Evolutionary conservation across 139 green algal species (phyloP).

Genomic region (Zygnema circumcarinatum): DNA sequence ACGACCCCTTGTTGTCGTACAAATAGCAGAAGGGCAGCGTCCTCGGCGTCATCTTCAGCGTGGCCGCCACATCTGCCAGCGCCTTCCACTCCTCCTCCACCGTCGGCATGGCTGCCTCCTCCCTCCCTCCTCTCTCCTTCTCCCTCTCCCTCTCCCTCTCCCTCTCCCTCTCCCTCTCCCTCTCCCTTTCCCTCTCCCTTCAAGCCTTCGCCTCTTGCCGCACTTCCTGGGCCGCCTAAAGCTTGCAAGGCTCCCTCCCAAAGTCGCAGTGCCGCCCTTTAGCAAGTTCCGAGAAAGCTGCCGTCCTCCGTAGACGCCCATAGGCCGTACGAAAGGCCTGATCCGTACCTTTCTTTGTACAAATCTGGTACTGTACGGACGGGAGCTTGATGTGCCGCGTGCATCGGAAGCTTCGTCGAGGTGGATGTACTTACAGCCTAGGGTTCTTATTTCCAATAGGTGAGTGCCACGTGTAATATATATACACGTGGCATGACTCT

Average conservation of each 20-base stretch:
- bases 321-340: no score
- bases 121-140: background rate
- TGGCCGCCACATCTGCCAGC: conserved; percentile 21
- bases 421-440: no score
- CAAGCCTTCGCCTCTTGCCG: background rate
- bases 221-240: background rate
- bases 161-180: background rate
- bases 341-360: no score
- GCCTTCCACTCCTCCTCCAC: background rate
- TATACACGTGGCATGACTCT: no score
- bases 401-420: no score
- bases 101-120: conserved; percentile 38
- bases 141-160: background rate
- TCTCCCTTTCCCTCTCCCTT: background rate
- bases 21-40: conserved; percentile 56
- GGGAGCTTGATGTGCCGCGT: no score
- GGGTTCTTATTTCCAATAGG: no score
- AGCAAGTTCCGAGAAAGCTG: no score
- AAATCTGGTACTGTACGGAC: no score
- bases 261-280: background rate
- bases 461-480: no score
- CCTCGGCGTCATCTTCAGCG: conserved; percentile 34
- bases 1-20: conserved; percentile 60
- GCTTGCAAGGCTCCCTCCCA: background rate
- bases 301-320: no score